phyloP scores from a whole-genome alignment of 108 stramenopile genomes.

The Pseudonitzschia multiseries region DNA sequence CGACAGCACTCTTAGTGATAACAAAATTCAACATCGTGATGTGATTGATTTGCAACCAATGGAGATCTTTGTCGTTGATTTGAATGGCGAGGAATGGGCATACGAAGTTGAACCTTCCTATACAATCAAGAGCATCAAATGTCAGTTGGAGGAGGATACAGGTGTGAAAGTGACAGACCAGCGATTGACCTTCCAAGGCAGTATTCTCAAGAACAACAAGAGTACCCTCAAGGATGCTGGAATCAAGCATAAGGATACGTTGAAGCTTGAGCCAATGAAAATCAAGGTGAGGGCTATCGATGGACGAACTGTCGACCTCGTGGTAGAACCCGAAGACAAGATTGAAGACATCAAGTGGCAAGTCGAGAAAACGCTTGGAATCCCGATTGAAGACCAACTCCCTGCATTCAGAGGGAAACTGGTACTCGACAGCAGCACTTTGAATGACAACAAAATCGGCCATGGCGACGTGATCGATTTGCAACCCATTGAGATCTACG shows the following conservation, averaged over 20 bases:
- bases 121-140: slow-evolving; percentile 21
- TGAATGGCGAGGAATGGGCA: neutral
- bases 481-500: slow-evolving; percentile 37
- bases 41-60: slow-evolving; percentile 32
- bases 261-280: slow-evolving; percentile 28
- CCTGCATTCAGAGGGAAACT: slow-evolving; percentile 23
- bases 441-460: slow-evolving; percentile 21
- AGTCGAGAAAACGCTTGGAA: slow-evolving; percentile 19
- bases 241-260: slow-evolving; percentile 16
- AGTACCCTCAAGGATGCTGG: slow-evolving; percentile 25
- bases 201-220: slow-evolving; percentile 10
- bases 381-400: slow-evolving; percentile 21
- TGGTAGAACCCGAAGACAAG: slow-evolving; percentile 23
- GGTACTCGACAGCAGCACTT: slow-evolving; percentile 19
- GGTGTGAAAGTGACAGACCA: slow-evolving; percentile 18
- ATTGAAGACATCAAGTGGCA: slow-evolving; percentile 30
- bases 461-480: slow-evolving; percentile 29
- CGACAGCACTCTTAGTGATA: slow-evolving; percentile 19
- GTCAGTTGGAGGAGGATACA: slow-evolving; percentile 16
- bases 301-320: slow-evolving; percentile 17
- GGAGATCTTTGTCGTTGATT: slow-evolving; percentile 28
- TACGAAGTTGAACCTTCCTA: slow-evolving; percentile 3
- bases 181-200: slow-evolving; percentile 7
- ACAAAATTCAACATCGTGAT: slow-evolving; percentile 26
- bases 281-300: slow-evolving; percentile 26